Base-by-base conservation (phyloP, 768 basidiomycete species). In the Pulveroboletus sp. region DNA sequence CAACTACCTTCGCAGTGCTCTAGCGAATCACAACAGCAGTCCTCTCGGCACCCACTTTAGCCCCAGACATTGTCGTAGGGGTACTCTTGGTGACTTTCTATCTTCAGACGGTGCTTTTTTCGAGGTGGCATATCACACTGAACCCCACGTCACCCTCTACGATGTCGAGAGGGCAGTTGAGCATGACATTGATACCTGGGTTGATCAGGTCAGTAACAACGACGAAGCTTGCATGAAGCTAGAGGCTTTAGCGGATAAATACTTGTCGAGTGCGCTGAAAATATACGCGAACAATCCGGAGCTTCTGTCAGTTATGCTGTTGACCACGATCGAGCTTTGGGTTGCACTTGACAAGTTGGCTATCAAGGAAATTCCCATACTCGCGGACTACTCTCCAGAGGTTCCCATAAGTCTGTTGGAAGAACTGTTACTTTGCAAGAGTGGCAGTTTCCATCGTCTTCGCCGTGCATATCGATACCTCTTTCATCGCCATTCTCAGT, bases 241-340 rank as follows among this genome's bases (percentile, higher is more conserved):
- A 21, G 64, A 63, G 41, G 41, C 56, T 1, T 65, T 64, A 30
- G 65, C 65, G 13, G 43, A 43, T 18, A 36, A 56, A 9, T 71
- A 76, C 43, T 60, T 60, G 1, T 54, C 55, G 1, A 42, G 63
- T 0, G 69, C 75, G 0, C 27, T 37, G 32, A 15, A n/a, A 0
- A 47, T 46, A 4, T 76, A 74, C 41, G 36, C 47, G 9, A 55
- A 55, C 8, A 73, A 68, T 26, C 70, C 75, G 4, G 75, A 78
- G 42, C 55, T 65, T 32, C 39, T 64, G 5, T 78, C 77, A 0
- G 47, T 72, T 1, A 74, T 79, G 70, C 56, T 79, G 39, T 59
- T 80, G 39, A 64, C 63, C 4, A 50, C 43, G 26, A 31, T 64
- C 5, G 72, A 77, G 33, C 65, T 72, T 24, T 72, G 71, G 71